These are phyloP conservation scores for Arabis alpina DNA, from an alignment of 345 rosid species.

Conservation along the genomic window DNA sequence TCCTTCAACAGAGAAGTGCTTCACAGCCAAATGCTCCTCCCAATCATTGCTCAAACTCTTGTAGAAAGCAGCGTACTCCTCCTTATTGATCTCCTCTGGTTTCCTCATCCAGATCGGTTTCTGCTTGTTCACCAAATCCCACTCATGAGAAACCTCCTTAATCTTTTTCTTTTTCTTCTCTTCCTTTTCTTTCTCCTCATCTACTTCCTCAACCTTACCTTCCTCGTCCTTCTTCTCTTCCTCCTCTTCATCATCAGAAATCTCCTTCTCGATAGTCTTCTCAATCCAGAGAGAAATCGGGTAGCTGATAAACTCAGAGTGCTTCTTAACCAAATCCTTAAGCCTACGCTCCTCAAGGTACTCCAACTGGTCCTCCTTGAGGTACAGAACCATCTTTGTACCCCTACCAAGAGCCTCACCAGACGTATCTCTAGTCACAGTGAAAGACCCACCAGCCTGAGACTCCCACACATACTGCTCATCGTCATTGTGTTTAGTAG, in stretches of 20 bases:
- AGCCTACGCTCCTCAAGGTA: conserved; percentile 87
- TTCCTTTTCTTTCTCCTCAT: conserved; percentile 74
- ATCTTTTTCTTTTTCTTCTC: conserved; percentile 90
- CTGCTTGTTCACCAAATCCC: conserved; percentile 90
- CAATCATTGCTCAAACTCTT: conserved; percentile 92
- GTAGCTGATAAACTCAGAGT: conserved; percentile 92
- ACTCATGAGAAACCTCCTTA: conserved; percentile 88
- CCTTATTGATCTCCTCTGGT: conserved; percentile 87
- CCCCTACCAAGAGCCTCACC: conserved; percentile 85
- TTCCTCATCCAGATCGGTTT: conserved; percentile 98
- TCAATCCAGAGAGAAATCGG: conserved; percentile 88
- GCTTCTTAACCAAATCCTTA: conserved; percentile 89
- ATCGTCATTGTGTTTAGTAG: too few relatives aligned
- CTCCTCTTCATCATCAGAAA: conserved; percentile 86
- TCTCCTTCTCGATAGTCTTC: conserved; percentile 89
- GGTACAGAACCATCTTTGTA: conserved; percentile 71
- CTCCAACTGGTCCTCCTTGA: conserved; percentile 89
- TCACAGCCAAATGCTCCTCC: conserved; percentile 91
- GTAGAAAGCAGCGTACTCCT: conserved; percentile 91
- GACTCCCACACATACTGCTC: too few relatives aligned
- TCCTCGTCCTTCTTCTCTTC: conserved; percentile 89
- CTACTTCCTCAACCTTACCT: conserved; percentile 79
- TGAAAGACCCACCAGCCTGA: conserved; percentile 69
- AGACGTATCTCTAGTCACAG: conserved; percentile 70
- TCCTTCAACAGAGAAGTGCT: conserved; percentile 94